A percentile compares a stretch with the other conserved stretches of the same genome.
Conservation (phyloP, 345 rosid species). For the Eucalyptus tenuipes region DNA sequence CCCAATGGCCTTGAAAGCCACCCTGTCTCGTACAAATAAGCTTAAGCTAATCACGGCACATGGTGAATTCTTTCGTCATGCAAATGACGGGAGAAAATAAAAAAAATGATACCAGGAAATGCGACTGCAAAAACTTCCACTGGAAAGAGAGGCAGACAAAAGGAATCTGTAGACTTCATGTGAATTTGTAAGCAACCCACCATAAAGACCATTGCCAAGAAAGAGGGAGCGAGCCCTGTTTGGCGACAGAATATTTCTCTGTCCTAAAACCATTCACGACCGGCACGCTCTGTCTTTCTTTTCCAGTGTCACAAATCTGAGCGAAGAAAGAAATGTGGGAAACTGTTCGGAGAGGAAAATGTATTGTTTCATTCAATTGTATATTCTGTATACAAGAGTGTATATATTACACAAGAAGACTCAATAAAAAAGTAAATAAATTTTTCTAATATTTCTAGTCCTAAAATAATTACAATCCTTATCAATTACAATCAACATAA, state of each 20-base stretch:
- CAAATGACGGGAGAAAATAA: not conserved
- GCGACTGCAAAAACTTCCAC: not conserved
- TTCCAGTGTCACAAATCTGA: too few relatives aligned
- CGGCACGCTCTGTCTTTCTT: not conserved
- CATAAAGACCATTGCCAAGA: not conserved
- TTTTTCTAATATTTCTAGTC: too few relatives aligned
- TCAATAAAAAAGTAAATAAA: too few relatives aligned
- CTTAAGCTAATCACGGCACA: not conserved
- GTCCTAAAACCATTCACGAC: not conserved
- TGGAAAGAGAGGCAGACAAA: not conserved
- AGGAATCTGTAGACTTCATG: not conserved
- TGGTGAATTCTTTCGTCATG: not conserved
- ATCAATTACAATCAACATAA: too few relatives aligned
- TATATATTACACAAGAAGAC: too few relatives aligned
- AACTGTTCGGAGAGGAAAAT: too few relatives aligned
- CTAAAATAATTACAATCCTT: too few relatives aligned
- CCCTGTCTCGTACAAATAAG: not conserved
- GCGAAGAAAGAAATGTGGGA: too few relatives aligned
- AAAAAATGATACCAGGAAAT: not conserved
- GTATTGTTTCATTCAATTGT: too few relatives aligned
- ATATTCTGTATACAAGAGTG: too few relatives aligned
- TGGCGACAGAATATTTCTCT: not conserved
- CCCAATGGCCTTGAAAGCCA: not conserved
- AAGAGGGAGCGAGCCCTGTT: not conserved
- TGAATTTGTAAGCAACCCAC: not conserved